Evolutionary conservation across 176 grass and related monocot genomes (phyloP).

Genomic region (Poa pratensis): DNA sequence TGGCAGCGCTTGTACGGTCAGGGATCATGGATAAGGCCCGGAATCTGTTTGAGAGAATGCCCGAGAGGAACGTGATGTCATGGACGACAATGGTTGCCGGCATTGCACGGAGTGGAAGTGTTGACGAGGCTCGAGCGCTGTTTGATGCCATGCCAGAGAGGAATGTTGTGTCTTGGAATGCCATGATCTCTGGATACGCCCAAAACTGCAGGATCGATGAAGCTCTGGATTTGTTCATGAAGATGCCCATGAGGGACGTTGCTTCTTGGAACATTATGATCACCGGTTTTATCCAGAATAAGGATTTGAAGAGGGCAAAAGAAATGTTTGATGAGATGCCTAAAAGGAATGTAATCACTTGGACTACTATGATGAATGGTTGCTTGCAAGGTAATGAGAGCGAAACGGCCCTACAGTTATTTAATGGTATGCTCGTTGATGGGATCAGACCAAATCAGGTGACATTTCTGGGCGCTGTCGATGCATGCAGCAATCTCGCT

Average conservation of each 20-base stretch:
- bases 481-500: slow-evolving; percentile 64
- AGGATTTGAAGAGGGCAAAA: slow-evolving; percentile 47
- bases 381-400: slow-evolving; percentile 63
- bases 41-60: slow-evolving; percentile 52
- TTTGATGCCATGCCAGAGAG: slow-evolving; percentile 55
- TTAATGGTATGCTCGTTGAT: slow-evolving; percentile 53
- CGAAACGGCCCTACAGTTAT: slow-evolving; percentile 55
- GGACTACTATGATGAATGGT: slow-evolving; percentile 86
- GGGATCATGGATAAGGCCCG: slow-evolving; percentile 44
- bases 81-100: slow-evolving; percentile 63
- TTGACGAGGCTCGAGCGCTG: slow-evolving; percentile 43
- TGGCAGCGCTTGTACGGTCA: slow-evolving; percentile 29
- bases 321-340: slow-evolving; percentile 58
- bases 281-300: slow-evolving; percentile 59
- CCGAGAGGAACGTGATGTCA: slow-evolving; percentile 48
- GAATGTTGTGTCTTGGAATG: slow-evolving; percentile 62
- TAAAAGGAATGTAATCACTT: slow-evolving; percentile 57
- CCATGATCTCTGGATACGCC: slow-evolving; percentile 59
- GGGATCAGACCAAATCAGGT: slow-evolving; percentile 75
- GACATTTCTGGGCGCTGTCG: slow-evolving; percentile 67
- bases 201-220: slow-evolving; percentile 48
- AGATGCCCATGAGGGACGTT: slow-evolving; percentile 51
- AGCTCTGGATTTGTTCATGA: slow-evolving; percentile 46
- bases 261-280: slow-evolving; percentile 62
- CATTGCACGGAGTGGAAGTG: slow-evolving; percentile 43